Conservation (phyloP, 768 basidiomycete genomes). For the Gelatoporia subvermispora region DNA sequence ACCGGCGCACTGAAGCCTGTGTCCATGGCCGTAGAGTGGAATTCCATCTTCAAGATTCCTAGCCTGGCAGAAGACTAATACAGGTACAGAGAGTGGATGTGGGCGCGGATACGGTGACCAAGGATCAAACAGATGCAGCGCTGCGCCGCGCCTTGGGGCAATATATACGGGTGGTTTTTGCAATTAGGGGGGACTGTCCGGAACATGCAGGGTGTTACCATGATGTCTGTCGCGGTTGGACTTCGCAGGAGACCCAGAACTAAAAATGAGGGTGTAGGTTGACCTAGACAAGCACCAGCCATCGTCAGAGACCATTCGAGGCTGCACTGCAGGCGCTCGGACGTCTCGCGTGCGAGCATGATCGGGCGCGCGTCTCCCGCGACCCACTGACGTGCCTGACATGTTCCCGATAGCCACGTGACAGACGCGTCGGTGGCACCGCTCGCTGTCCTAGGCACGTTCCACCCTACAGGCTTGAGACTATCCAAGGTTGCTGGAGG, state of each 20-base stretch:
- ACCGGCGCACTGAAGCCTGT: constrained; percentile 1
- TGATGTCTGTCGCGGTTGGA: neutral
- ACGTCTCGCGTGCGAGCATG: too few relatives aligned
- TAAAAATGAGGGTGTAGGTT: neutral
- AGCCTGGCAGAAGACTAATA: neutral
- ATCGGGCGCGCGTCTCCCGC: too few relatives aligned
- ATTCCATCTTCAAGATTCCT: constrained; percentile 2
- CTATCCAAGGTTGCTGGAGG: too few relatives aligned
- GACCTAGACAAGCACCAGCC: constrained; percentile 2
- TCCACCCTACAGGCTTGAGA: too few relatives aligned
- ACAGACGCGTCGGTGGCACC: too few relatives aligned
- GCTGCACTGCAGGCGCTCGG: too few relatives aligned
- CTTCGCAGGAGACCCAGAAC: constrained; percentile 4
- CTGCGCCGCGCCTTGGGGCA: neutral
- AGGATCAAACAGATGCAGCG: neutral
- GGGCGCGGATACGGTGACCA: neutral
- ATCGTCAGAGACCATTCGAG: neutral
- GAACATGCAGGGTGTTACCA: constrained; percentile 3
- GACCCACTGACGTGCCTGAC: too few relatives aligned
- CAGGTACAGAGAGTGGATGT: neutral
- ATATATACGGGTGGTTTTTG: constrained; percentile 1
- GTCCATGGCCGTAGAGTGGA: constrained; percentile 2
- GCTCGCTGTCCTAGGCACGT: too few relatives aligned
- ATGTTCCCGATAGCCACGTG: too few relatives aligned
- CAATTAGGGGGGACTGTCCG: neutral